Conservation (phyloP, 2,329 filamentous ascomycete genomes). For the Xylariales sp. region DNA sequence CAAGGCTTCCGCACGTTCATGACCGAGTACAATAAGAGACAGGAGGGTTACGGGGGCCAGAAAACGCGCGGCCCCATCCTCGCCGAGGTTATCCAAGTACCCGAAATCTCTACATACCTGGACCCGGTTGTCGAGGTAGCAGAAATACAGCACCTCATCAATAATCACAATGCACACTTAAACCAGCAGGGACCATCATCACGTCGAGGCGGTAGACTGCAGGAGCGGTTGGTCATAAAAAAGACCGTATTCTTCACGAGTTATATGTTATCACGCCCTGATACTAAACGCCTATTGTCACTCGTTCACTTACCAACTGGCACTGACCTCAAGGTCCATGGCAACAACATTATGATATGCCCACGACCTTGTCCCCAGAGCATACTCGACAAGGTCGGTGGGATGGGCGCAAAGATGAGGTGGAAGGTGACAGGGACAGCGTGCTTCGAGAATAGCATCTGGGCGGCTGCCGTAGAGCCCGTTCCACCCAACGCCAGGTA, state of each 20-base stretch:
- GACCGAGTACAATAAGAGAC: slow-evolving; percentile 64
- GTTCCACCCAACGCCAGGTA: slow-evolving; percentile 61
- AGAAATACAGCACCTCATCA: slow-evolving; percentile 76
- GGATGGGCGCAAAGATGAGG: slow-evolving; percentile 74
- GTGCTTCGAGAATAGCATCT: slow-evolving; percentile 73
- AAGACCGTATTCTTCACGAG: slow-evolving; percentile 89
- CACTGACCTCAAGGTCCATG: slow-evolving; percentile 73
- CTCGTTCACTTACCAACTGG: slow-evolving; percentile 66
- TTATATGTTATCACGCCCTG: slow-evolving; percentile 72
- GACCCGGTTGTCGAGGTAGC: slow-evolving; percentile 27
- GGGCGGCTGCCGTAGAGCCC: slow-evolving; percentile 78
- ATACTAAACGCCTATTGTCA: slow-evolving; percentile 67
- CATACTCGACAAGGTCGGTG: slow-evolving; percentile 79
- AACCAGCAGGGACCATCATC: slow-evolving; percentile 30
- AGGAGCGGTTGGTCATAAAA: slow-evolving; percentile 63
- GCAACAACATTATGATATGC: slow-evolving; percentile 87
- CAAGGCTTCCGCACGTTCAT: slow-evolving; percentile 85
- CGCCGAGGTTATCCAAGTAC: slow-evolving; percentile 82
- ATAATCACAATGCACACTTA: slow-evolving; percentile 70
- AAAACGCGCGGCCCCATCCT: slow-evolving; percentile 60
- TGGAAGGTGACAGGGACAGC: slow-evolving; percentile 82
- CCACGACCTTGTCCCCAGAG: slow-evolving; percentile 67
- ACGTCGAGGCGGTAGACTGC: slow-evolving; percentile 24
- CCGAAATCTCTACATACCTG: slow-evolving; percentile 61
- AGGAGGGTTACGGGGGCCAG: slow-evolving; percentile 41